phyloP scores from a whole-genome alignment of 2,329 filamentous ascomycete genomes.

The Knufia fluminis region DNA sequence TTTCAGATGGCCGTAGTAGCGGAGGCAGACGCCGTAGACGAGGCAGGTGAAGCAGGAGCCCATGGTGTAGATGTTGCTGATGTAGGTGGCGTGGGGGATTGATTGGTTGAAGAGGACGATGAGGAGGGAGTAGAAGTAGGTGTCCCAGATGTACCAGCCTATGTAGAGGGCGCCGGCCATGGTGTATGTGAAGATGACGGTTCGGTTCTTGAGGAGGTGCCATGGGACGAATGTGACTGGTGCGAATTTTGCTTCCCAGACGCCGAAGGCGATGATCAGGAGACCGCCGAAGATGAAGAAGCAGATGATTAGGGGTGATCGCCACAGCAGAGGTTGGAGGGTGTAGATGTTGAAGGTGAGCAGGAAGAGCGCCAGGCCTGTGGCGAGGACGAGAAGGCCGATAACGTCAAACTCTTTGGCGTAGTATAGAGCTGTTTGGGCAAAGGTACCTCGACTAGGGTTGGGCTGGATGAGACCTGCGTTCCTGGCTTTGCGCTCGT shows the following conservation, averaged over 20 bases:
- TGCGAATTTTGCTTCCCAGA: conserved; percentile 46
- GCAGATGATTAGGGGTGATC: conserved; percentile 38
- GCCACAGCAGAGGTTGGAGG: conserved; percentile 32
- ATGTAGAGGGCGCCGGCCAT: conserved; percentile 20
- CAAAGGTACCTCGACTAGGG: conserved; percentile 34
- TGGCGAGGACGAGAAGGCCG: conserved; percentile 50
- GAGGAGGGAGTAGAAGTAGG: conserved; percentile 22
- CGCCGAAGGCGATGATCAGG: conserved; percentile 43
- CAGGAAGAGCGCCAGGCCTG: conserved; percentile 53
- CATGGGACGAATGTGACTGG: conserved; percentile 47
- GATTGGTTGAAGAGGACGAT: conserved; percentile 16
- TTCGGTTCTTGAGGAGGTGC: conserved; percentile 29
- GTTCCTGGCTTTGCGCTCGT: conserved; percentile 51
- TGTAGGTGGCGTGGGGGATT: conserved; percentile 28
- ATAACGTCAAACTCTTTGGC: conserved; percentile 51
- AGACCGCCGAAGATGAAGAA: conserved; percentile 46
- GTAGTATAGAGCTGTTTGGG: conserved; percentile 43
- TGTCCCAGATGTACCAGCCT: conserved; percentile 26
- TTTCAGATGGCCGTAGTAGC: conserved; percentile 41
- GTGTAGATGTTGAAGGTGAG: conserved; percentile 51
- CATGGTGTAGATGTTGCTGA: conserved; percentile 42
- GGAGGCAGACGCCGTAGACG: conserved; percentile 42
- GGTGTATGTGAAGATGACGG: conserved; percentile 17
- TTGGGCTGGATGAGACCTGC: conserved; percentile 36
- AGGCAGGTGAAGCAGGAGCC: conserved; percentile 45